Percentiles rank a stretch among this genome's conserved stretches.
phyloP scores from a whole-genome alignment of 2,329 filamentous ascomycete species.

The Clonostachys chloroleuca region DNA sequence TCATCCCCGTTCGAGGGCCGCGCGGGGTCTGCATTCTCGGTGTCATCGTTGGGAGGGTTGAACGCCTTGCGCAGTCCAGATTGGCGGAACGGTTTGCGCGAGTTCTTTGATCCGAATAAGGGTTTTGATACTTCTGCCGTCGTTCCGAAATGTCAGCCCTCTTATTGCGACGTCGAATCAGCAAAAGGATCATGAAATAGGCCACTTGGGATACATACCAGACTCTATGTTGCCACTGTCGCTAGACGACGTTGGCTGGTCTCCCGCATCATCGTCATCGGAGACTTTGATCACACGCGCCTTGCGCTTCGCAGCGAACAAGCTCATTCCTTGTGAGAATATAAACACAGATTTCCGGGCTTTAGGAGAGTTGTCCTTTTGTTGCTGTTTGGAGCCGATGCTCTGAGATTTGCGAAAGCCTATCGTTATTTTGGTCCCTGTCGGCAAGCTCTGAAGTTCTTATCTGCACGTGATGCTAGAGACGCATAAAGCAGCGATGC shows the following conservation, averaged over 20 bases:
- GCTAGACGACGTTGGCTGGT: conserved; percentile 9
- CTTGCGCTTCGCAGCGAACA: conserved; percentile 59
- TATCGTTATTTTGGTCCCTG: not conserved
- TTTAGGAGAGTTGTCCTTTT: too few species aligned
- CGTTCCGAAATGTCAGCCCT: conserved; percentile 23
- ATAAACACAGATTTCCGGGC: not conserved
- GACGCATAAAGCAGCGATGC: conserved; percentile 7
- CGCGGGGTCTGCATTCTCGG: conserved; percentile 8
- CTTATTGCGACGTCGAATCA: conserved; percentile 16
- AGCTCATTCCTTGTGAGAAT: conserved; percentile 37
- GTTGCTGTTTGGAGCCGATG: too few species aligned
- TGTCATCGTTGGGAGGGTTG: conserved; percentile 34
- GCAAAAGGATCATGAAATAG: conserved; percentile 13
- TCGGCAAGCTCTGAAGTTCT: conserved; percentile 18
- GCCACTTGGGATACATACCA: conserved; percentile 23
- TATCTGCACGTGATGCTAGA: conserved; percentile 43
- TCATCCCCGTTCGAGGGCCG: conserved; percentile 29
- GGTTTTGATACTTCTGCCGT: conserved; percentile 25
- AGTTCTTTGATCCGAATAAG: conserved; percentile 34
- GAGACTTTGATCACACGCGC: conserved; percentile 71
- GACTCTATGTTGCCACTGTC: conserved; percentile 19
- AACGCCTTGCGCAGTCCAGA: conserved; percentile 55
- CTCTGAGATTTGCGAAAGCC: too few species aligned
- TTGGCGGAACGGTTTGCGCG: conserved; percentile 50
- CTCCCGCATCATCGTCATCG: conserved; percentile 54